These are phyloP conservation scores for Linnemannia hyalina DNA, from an alignment of 192 early-diverging fungal genomes.

Conservation along the genomic window DNA sequence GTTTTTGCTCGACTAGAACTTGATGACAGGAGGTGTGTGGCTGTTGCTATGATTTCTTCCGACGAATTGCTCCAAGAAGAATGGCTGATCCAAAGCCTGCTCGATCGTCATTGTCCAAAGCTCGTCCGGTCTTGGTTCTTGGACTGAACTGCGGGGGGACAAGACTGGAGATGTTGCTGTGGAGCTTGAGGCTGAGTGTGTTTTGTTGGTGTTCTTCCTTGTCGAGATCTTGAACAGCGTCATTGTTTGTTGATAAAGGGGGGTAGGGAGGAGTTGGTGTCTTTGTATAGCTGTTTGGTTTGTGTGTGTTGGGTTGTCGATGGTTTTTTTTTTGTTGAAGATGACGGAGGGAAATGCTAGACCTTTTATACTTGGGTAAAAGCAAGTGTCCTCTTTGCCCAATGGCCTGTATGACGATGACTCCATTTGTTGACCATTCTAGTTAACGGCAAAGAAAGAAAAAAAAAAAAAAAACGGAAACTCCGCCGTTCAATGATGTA, in stretches of 20 bases:
- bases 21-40: no score
- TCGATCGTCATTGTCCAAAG: constrained; percentile 15
- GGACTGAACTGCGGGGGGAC: constrained; percentile 6
- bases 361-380: background rate
- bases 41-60: background rate
- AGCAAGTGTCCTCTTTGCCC: background rate
- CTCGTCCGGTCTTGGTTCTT: constrained; percentile 18
- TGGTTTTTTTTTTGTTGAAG: no score
- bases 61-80: background rate
- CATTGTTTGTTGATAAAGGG: background rate
- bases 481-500: background rate
- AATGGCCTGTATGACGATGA: background rate
- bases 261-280: background rate
- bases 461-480: background rate
- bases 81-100: constrained; percentile 8
- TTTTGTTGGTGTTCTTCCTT: constrained; percentile 15
- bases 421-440: background rate
- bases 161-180: background rate
- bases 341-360: no score
- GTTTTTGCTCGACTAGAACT: no score
- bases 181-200: constrained; percentile 9
- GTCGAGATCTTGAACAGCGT: constrained; percentile 5
- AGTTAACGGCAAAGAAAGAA: background rate
- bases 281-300: background rate
- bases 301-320: no score